These are phyloP conservation scores for Diaporthe velutina DNA, from an alignment of 2,329 filamentous ascomycete species.

Conservation along the genomic window DNA sequence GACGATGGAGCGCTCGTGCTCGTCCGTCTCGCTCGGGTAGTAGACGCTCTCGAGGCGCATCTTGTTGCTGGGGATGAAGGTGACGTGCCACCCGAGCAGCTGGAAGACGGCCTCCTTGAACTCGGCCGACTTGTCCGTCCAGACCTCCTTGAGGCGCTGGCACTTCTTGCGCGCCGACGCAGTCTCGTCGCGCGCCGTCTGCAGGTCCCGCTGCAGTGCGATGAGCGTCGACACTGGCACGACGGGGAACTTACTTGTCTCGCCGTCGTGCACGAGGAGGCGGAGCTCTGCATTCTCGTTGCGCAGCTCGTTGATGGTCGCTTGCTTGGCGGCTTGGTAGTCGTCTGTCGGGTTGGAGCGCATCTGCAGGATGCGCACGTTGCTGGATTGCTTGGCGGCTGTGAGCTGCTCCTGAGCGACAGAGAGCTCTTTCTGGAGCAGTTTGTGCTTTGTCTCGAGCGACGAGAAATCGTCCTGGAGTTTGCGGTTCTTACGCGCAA, in stretches of 20 bases:
- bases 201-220: constrained; percentile 80
- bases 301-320: constrained; percentile 81
- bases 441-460: constrained; percentile 76
- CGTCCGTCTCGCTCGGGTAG: constrained; percentile 76
- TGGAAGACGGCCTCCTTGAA: constrained; percentile 96
- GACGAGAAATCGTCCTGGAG: constrained; percentile 82
- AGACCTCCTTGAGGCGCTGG: constrained; percentile 90
- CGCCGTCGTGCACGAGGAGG: constrained; percentile 71
- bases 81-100: constrained; percentile 92
- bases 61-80: constrained; percentile 97
- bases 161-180: constrained; percentile 85
- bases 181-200: constrained; percentile 76
- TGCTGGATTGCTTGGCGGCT: constrained; percentile 73
- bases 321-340: constrained; percentile 84
- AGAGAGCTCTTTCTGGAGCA: constrained; percentile 82
- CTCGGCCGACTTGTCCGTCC: constrained; percentile 89
- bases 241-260: constrained; percentile 63
- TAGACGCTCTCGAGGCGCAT: constrained; percentile 92
- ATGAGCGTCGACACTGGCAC: constrained; percentile 84
- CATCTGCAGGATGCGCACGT: constrained; percentile 86
- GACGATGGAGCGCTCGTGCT: constrained; percentile 80
- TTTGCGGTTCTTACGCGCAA: constrained; percentile 89
- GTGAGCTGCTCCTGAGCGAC: constrained; percentile 81
- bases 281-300: constrained; percentile 89
- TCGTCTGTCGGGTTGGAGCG: constrained; percentile 93